A percentile compares a stretch with the other conserved stretches of the same genome.
Evolutionary conservation across 192 early-diverging fungal genomes (phyloP).

Genomic region (Coemansia javaensis): DNA sequence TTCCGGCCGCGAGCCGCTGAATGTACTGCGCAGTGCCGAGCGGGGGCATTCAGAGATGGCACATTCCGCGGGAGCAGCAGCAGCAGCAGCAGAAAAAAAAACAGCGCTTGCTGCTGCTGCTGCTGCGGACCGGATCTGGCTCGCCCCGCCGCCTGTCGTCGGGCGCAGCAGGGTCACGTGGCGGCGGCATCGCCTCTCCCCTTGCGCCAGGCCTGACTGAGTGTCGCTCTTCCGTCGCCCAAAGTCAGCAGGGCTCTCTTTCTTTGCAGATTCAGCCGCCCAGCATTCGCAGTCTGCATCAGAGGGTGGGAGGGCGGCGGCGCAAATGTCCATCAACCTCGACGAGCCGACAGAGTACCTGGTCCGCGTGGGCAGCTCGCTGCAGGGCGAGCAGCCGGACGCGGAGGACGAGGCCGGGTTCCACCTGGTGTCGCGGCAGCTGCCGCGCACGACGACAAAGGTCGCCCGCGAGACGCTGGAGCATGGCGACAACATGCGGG

Average conservation of each 20-base stretch:
- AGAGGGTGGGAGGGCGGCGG: no score
- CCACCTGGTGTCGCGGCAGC: constrained; percentile 34
- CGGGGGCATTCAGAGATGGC: constrained; percentile 17
- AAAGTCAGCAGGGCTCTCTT: no score
- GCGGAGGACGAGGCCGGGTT: constrained; percentile 15
- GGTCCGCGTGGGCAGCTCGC: constrained; percentile 18
- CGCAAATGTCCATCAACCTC: constrained; percentile 43
- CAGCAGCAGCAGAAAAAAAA: neutral
- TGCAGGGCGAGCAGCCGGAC: constrained; percentile 5
- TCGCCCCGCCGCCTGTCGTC: no score
- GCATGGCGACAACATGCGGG: constrained; percentile 16
- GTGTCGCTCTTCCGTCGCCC: no score
- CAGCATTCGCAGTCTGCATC: no score
- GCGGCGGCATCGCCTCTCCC: no score
- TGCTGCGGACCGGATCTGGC: no score
- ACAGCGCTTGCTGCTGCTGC: neutral
- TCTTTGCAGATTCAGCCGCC: no score
- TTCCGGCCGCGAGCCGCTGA: neutral
- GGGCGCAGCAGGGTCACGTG: no score
- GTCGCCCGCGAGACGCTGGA: constrained; percentile 41
- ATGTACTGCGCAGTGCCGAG: constrained; percentile 29
- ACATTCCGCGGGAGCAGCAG: no score
- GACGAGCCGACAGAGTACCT: constrained; percentile 36
- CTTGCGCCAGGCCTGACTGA: no score
- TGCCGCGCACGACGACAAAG: constrained; percentile 40